Percentiles rank a stretch among this genome's conserved stretches.
These are phyloP conservation scores for Perilla frutescens DNA, from an alignment of 257 asterid species.

Conservation along the genomic window DNA sequence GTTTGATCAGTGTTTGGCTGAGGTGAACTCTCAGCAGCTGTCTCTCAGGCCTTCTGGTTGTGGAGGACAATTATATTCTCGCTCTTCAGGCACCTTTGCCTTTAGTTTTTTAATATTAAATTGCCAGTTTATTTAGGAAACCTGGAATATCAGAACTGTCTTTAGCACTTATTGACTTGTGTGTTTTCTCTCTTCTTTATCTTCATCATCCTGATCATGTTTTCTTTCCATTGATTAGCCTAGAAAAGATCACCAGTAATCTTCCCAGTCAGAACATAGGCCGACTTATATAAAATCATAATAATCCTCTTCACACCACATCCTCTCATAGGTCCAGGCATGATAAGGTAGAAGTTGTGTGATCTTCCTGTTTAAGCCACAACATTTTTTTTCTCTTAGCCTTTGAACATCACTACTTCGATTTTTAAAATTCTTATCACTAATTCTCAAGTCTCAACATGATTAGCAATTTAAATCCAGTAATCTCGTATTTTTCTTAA, in stretches of 20 bases:
- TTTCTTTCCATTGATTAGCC: neutral
- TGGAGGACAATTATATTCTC: neutral
- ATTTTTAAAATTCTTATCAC: neutral
- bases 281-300: neutral
- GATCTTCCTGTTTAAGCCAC: too few species aligned
- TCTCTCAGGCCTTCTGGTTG: conserved; percentile 4
- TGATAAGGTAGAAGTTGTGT: too few species aligned
- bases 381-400: too few species aligned
- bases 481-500: neutral
- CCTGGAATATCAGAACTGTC: neutral
- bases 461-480: neutral
- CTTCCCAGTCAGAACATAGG: neutral
- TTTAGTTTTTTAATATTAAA: conserved; percentile 1
- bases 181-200: neutral
- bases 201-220: neutral
- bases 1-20: neutral
- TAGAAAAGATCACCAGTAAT: neutral
- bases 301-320: neutral
- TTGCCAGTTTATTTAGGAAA: neutral
- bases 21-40: conserved; percentile 7
- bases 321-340: neutral
- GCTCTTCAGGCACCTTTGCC: neutral
- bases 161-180: neutral
- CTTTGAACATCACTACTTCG: neutral
- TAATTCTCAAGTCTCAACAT: neutral